Evolutionary conservation across 2,329 filamentous ascomycete genomes (phyloP).

Genomic region (Ophiosphaerella korrae): DNA sequence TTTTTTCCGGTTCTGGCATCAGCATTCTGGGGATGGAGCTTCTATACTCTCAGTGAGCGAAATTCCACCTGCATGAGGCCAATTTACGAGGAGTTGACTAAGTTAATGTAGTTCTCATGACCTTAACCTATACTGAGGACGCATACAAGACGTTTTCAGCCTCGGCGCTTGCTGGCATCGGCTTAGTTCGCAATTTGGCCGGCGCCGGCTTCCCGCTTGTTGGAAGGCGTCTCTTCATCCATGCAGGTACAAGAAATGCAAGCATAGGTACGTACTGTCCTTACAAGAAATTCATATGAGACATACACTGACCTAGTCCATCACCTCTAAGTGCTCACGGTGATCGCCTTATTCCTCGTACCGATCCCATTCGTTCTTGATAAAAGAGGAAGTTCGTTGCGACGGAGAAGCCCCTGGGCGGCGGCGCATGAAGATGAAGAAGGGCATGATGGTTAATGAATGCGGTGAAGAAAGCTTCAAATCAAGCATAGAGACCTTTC

Average conservation of each 20-base stretch:
- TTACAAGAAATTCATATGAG: no score
- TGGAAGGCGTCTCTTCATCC: constrained; percentile 37
- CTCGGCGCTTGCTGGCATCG: constrained; percentile 50
- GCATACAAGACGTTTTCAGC: constrained; percentile 54
- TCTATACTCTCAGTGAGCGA: constrained; percentile 52
- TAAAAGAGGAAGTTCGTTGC: constrained; percentile 39
- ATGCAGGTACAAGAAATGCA: constrained; percentile 37
- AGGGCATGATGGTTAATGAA: constrained; percentile 10
- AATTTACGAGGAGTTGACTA: background rate
- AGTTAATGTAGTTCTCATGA: constrained; percentile 48
- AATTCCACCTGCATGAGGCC: background rate
- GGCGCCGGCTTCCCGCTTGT: constrained; percentile 43
- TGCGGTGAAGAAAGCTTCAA: background rate
- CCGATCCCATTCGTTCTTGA: constrained; percentile 44
- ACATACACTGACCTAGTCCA: no score
- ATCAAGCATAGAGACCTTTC: no score
- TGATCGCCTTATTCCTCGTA: constrained; percentile 33
- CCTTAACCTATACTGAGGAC: constrained; percentile 56
- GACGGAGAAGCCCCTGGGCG: constrained; percentile 48
- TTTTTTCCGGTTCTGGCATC: constrained; percentile 58
- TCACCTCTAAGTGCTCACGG: constrained; percentile 22
- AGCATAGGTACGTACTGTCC: constrained; percentile 12
- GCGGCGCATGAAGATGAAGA: constrained; percentile 44
- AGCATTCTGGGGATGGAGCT: constrained; percentile 57
- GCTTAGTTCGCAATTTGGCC: constrained; percentile 46